Conservation (phyloP, 805 yeast genomes). For the Kuraishia hungarica region DNA sequence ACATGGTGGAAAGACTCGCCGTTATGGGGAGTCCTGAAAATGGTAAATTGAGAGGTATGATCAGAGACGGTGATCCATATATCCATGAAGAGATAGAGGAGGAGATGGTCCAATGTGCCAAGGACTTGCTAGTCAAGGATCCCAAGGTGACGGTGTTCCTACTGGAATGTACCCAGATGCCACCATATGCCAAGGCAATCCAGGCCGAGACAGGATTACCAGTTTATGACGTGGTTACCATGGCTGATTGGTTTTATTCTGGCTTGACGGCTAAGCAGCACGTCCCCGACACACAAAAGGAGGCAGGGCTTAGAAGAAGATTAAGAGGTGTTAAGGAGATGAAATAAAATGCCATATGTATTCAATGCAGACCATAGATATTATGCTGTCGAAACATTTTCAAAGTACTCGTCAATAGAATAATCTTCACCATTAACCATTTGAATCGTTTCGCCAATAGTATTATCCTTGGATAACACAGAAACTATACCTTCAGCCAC, state of each 20-base stretch:
- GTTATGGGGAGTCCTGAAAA: constrained; percentile 14
- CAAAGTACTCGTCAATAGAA: constrained; percentile 9
- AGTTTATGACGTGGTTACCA: constrained; percentile 22
- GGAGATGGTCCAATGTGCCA: constrained; percentile 17
- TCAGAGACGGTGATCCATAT: constrained; percentile 17
- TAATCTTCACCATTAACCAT: constrained; percentile 31
- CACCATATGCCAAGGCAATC: constrained; percentile 22
- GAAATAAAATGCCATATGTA: not conserved
- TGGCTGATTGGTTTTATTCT: constrained; percentile 23
- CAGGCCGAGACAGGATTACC: constrained; percentile 18
- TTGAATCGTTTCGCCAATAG: constrained; percentile 34
- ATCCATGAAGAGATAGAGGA: constrained; percentile 15
- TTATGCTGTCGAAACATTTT: not conserved
- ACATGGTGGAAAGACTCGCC: constrained; percentile 7
- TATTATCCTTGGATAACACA: constrained; percentile 25
- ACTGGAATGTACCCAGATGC: constrained; percentile 27
- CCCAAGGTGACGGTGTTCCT: constrained; percentile 20
- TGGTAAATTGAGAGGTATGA: constrained; percentile 18
- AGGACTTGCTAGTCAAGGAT: constrained; percentile 10
- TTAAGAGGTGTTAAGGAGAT: constrained; percentile 17
- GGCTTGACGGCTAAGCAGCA: constrained; percentile 15
- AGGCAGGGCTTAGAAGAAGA: constrained; percentile 15
- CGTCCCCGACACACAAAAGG: constrained; percentile 12
- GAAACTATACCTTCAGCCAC: constrained; percentile 41
- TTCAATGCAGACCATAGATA: not conserved